A percentile compares a stretch with the other conserved stretches of the same genome.
phyloP scores from a whole-genome alignment of 2,329 filamentous ascomycete species.

The Alternaria viburni region DNA sequence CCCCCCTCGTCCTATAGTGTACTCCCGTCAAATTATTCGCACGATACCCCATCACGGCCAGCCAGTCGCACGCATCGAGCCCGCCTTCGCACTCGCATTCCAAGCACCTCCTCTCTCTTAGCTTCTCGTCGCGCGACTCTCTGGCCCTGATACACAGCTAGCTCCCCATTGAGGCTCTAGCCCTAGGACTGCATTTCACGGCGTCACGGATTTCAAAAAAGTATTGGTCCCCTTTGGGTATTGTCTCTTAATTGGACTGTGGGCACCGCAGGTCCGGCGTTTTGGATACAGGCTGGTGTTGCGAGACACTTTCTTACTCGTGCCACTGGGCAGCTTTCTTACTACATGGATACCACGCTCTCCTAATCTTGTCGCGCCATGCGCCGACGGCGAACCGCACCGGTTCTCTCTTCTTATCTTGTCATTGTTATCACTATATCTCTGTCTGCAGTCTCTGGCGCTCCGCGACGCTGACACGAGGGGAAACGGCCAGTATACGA shows the following conservation, averaged over 20 bases:
- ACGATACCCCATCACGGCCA: conserved; percentile 42
- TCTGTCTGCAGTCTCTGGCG: conserved; percentile 23
- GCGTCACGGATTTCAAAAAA: conserved; percentile 49
- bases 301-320: conserved; percentile 42
- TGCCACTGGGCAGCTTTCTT: conserved; percentile 27
- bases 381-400: conserved; percentile 17
- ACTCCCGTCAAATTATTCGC: conserved; percentile 39
- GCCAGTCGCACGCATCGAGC: conserved; percentile 37
- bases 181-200: conserved; percentile 49
- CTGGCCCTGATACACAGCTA: conserved; percentile 27
- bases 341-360: conserved; percentile 24
- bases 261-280: conserved; percentile 46
- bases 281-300: conserved; percentile 46
- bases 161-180: conserved; percentile 24
- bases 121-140: conserved; percentile 28
- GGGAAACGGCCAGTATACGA: conserved; percentile 39
- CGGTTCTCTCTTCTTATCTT: conserved; percentile 24
- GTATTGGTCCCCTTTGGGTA: conserved; percentile 49
- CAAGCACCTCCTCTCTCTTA: conserved; percentile 33
- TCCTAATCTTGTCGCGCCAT: conserved; percentile 28
- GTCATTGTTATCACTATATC: conserved; percentile 28
- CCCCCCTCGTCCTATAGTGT: conserved; percentile 29
- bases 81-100: conserved; percentile 29
- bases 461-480: conserved; percentile 33
- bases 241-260: conserved; percentile 35